Conservation (phyloP, 805 yeast genomes). For the Candida michaelii region DNA sequence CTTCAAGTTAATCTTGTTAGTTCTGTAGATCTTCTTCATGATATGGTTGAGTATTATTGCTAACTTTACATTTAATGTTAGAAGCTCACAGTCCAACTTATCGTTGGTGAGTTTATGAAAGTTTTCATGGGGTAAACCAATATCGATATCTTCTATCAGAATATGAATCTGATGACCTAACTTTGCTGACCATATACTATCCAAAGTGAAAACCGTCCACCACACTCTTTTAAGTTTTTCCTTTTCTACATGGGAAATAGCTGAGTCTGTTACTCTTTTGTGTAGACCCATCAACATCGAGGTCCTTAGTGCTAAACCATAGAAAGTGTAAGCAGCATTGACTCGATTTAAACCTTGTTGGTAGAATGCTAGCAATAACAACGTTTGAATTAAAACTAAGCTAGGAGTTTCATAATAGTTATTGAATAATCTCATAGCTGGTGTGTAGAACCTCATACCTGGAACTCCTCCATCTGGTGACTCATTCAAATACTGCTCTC, state of each 20-base stretch:
- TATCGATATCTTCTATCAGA: slow-evolving; percentile 39
- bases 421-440: slow-evolving; percentile 30
- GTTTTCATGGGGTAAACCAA: slow-evolving; percentile 30
- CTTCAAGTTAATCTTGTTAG: slow-evolving; percentile 28
- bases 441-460: slow-evolving; percentile 32
- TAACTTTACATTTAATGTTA: slow-evolving; percentile 37
- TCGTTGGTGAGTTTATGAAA: slow-evolving; percentile 24
- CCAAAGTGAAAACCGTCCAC: slow-evolving; percentile 42
- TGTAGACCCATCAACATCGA: slow-evolving; percentile 38
- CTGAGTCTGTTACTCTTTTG: slow-evolving; percentile 15
- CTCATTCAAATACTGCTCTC: slow-evolving; percentile 15
- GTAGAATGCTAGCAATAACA: slow-evolving; percentile 32
- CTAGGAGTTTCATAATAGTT: slow-evolving; percentile 29
- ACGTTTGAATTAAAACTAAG: slow-evolving; percentile 30
- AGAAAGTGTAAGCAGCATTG: slow-evolving; percentile 36
- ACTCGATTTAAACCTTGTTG: slow-evolving; percentile 34
- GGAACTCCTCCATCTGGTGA: slow-evolving; percentile 21
- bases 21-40: slow-evolving; percentile 27
- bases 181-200: slow-evolving; percentile 37
- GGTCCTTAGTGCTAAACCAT: slow-evolving; percentile 39
- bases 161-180: slow-evolving; percentile 37
- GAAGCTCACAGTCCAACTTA: slow-evolving; percentile 25
- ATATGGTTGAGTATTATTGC: slow-evolving; percentile 34
- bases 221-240: slow-evolving; percentile 37
- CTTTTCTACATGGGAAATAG: background rate